phyloP scores from a whole-genome alignment of 176 grass and related monocot species.

The Ananas comosus region DNA sequence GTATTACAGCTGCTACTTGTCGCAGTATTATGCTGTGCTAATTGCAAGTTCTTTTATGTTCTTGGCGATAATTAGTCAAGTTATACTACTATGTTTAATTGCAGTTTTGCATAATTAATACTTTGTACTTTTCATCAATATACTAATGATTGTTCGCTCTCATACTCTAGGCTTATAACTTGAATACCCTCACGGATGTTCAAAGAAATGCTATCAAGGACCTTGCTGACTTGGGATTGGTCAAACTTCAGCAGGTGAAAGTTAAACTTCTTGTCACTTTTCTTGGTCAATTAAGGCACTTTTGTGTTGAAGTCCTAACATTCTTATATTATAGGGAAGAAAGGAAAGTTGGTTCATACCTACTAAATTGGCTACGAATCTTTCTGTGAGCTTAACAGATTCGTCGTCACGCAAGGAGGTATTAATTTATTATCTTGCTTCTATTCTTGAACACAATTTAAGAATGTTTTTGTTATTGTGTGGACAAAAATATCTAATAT shows the following conservation, averaged over 20 bases:
- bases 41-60: too few species aligned
- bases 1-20: too few species aligned
- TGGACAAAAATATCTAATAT: too few species aligned
- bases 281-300: background rate
- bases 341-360: conserved; percentile 94
- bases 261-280: background rate
- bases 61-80: too few species aligned
- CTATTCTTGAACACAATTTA: background rate
- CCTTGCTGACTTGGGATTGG: conserved; percentile 62
- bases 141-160: background rate
- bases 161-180: conserved; percentile 72
- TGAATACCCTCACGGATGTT: conserved; percentile 67
- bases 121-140: background rate
- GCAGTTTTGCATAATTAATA: too few species aligned
- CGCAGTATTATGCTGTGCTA: too few species aligned
- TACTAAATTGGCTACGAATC: conserved; percentile 87
- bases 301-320: background rate
- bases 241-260: conserved; percentile 77
- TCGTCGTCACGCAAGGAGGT: conserved; percentile 77
- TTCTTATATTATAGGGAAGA: conserved; percentile 39
- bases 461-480: background rate
- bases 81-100: too few species aligned
- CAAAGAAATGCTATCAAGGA: conserved; percentile 75
- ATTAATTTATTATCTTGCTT: conserved; percentile 3
- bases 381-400: conserved; percentile 77